Conservation (phyloP, 768 basidiomycete species). For the Lactifluus subvellereus region DNA sequence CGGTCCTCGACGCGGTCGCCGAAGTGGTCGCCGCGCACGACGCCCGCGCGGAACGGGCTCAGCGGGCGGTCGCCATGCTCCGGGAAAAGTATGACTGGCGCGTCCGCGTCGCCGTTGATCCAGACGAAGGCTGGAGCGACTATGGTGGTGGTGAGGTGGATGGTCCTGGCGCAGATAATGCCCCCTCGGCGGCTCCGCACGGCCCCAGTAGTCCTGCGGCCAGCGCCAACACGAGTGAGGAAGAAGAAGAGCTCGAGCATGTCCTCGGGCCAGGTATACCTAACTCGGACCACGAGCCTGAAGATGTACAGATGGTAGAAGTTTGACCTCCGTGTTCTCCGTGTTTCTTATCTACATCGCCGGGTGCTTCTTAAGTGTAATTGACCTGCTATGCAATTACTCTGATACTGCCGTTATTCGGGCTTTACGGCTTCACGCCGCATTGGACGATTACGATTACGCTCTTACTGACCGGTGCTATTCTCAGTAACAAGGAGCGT, state of each 20-base stretch:
- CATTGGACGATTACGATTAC: not conserved
- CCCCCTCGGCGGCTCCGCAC: conserved; percentile 68
- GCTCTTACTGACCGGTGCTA: not conserved
- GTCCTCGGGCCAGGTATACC: conserved; percentile 22
- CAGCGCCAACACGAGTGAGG: conserved; percentile 22
- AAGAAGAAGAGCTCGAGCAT: conserved; percentile 25
- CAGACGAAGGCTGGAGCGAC: conserved; percentile 55
- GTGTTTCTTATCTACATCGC: not conserved
- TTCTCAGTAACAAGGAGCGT: conserved; percentile 46
- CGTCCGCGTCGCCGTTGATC: conserved; percentile 70
- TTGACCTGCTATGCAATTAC: not conserved
- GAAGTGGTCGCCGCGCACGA: conserved; percentile 62
- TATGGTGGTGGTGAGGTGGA: conserved; percentile 63
- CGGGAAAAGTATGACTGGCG: conserved; percentile 80
- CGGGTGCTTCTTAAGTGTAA: not conserved
- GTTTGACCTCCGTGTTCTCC: conserved; percentile 1
- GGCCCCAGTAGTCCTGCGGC: conserved; percentile 47
- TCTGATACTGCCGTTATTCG: not conserved
- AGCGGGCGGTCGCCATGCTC: conserved; percentile 73
- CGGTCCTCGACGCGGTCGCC: conserved; percentile 32
- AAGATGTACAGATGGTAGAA: conserved; percentile 21
- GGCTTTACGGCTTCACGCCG: not conserved
- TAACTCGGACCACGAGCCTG: conserved; percentile 20
- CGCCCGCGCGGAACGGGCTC: conserved; percentile 65
- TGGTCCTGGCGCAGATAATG: conserved; percentile 37